Evolutionary conservation across 2,329 filamentous ascomycete genomes (phyloP).

Genomic region (Aureobasidium zeae): DNA sequence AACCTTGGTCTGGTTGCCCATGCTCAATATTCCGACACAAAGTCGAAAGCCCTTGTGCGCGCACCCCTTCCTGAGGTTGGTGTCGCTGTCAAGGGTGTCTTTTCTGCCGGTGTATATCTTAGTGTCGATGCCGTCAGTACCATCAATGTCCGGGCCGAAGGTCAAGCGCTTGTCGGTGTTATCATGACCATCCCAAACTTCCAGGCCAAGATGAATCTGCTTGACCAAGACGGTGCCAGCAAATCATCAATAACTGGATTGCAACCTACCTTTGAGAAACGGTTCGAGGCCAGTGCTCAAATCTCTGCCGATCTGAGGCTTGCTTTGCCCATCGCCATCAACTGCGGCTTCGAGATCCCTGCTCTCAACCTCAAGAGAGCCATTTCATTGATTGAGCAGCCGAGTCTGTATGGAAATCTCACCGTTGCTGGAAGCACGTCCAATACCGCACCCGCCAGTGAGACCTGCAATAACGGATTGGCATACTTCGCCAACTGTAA

Average conservation of each 20-base stretch:
- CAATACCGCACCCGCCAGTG: slow-evolving; percentile 1
- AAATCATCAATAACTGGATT: neutral
- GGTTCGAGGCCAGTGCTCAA: slow-evolving; percentile 7
- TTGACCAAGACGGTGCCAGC: neutral
- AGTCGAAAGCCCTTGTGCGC: neutral
- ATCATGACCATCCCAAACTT: slow-evolving; percentile 12
- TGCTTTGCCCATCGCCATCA: slow-evolving; percentile 3
- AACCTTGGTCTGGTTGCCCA: slow-evolving; percentile 5
- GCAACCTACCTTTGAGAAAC: neutral
- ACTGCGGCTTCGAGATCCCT: slow-evolving; percentile 4
- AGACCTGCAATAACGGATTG: slow-evolving; percentile 8
- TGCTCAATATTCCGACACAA: neutral
- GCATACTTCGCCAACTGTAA: slow-evolving; percentile 10
- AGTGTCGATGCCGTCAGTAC: slow-evolving; percentile 6
- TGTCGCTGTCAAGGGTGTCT: slow-evolving; percentile 1
- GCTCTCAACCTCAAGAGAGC: slow-evolving; percentile 3
- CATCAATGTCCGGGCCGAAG: neutral
- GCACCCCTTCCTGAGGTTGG: slow-evolving; percentile 7
- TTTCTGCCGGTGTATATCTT: slow-evolving; percentile 2
- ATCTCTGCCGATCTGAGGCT: neutral
- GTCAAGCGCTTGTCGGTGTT: slow-evolving; percentile 5
- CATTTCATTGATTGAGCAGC: slow-evolving; percentile 4
- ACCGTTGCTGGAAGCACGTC: slow-evolving; percentile 4
- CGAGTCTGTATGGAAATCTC: slow-evolving; percentile 6
- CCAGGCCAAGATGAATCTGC: slow-evolving; percentile 4